These are phyloP conservation scores for Mortierella sp. DNA, from an alignment of 371 early-diverging fungal genomes.

Conservation along the genomic window DNA sequence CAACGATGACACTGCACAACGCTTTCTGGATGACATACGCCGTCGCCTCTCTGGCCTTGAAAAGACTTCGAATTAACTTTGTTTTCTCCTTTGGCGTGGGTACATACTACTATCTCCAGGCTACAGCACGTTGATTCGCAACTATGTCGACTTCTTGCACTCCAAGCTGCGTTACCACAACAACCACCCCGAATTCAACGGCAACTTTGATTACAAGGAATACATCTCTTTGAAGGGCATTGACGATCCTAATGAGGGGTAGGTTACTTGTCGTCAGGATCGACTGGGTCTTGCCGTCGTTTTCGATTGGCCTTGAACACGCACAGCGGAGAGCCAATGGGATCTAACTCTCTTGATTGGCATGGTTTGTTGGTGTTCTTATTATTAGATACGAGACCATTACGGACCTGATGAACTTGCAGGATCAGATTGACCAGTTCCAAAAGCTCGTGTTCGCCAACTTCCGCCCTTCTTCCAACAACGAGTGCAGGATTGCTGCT, in stretches of 20 bases:
- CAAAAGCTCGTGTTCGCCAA: slow-evolving; percentile 89
- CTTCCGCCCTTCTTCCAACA: slow-evolving; percentile 88
- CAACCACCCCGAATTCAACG: slow-evolving; percentile 93
- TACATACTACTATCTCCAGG: slow-evolving; percentile 55
- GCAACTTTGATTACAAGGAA: slow-evolving; percentile 97
- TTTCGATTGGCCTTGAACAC: background rate
- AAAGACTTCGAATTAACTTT: slow-evolving; percentile 7
- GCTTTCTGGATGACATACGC: background rate
- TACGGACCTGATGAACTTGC: slow-evolving; percentile 90
- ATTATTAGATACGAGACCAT: slow-evolving; percentile 89
- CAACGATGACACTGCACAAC: background rate
- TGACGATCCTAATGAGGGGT: slow-evolving; percentile 98
- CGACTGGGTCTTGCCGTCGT: background rate
- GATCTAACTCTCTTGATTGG: background rate
- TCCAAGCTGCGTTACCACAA: slow-evolving; percentile 94
- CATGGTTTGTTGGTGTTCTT: background rate
- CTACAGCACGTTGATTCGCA: slow-evolving; percentile 92
- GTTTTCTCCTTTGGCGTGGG: background rate
- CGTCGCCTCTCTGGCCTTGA: background rate
- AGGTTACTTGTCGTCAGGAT: slow-evolving; percentile 18
- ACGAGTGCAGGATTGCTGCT: slow-evolving; percentile 95
- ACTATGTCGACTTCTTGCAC: slow-evolving; percentile 90
- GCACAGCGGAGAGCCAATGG: background rate
- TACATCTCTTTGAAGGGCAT: slow-evolving; percentile 93
- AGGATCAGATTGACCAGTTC: slow-evolving; percentile 92